These are phyloP conservation scores for Boletus huronensis DNA, from an alignment of 768 basidiomycete species.

Conservation along the genomic window DNA sequence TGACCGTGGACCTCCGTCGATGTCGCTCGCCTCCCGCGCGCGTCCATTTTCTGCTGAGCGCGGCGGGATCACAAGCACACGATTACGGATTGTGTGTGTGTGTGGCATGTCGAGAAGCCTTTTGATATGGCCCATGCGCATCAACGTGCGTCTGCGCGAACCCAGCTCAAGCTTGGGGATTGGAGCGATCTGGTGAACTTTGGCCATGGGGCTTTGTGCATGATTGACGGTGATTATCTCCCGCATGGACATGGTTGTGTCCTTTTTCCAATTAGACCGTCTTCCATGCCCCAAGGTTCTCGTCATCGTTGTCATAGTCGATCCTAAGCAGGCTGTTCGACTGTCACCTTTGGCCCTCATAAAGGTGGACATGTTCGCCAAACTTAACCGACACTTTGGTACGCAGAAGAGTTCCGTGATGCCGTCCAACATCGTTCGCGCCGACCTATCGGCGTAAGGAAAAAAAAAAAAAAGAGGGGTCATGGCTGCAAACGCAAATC, in stretches of 20 bases:
- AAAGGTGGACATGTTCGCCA: constrained; percentile 4
- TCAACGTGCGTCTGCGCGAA: background rate
- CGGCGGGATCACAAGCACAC: background rate
- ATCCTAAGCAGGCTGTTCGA: constrained; percentile 3
- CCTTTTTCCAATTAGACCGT: background rate
- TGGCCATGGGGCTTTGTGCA: constrained; percentile 1
- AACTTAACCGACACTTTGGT: constrained; percentile 18
- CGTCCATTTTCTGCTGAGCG: background rate
- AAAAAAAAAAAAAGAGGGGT: background rate
- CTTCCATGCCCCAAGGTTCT: constrained; percentile 3
- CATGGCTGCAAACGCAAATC: constrained; percentile 12
- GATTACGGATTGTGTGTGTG: background rate
- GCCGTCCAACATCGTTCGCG: background rate
- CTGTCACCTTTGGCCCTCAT: constrained; percentile 5
- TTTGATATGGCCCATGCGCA: background rate
- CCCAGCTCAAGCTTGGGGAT: constrained; percentile 5
- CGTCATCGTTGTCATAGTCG: constrained; percentile 5
- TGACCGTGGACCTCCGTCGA: constrained; percentile 12
- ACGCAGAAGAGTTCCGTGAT: constrained; percentile 10
- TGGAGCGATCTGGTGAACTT: constrained; percentile 4
- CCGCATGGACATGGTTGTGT: constrained; percentile 10
- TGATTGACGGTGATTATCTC: constrained; percentile 27
- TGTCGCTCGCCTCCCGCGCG: background rate
- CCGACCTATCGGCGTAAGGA: constrained; percentile 1
- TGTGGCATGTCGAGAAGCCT: constrained; percentile 2